Evolutionary conservation across 1,284 basidiomycete species (phyloP).

Genomic region (Cutaneotrichosporon mucoides): DNA sequence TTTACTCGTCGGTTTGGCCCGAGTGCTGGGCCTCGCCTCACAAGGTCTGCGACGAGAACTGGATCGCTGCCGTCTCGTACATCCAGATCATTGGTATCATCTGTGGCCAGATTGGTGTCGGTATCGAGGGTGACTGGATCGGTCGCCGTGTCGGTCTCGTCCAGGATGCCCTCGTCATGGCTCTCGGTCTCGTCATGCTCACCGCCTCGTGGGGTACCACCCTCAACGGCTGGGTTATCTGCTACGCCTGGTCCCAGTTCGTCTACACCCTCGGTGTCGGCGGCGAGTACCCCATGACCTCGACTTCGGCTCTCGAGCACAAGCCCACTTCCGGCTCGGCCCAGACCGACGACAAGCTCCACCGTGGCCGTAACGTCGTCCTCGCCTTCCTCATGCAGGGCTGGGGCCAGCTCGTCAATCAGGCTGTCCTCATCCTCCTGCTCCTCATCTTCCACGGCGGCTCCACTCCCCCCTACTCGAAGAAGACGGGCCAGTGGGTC

Average conservation of each 20-base stretch:
- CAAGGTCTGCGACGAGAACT: slow-evolving; percentile 50
- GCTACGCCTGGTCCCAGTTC: slow-evolving; percentile 53
- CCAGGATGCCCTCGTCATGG: slow-evolving; percentile 50
- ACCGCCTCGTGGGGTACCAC: slow-evolving; percentile 55
- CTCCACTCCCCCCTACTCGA: slow-evolving; percentile 45
- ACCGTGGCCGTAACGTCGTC: slow-evolving; percentile 56
- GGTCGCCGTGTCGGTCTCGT: slow-evolving; percentile 54
- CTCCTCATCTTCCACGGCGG: slow-evolving; percentile 54
- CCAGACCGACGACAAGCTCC: slow-evolving; percentile 54
- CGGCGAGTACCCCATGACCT: slow-evolving; percentile 57
- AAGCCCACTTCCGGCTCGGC: slow-evolving; percentile 42
- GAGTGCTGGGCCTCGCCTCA: slow-evolving; percentile 51
- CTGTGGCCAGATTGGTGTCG: slow-evolving; percentile 55
- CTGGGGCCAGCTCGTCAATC: slow-evolving; percentile 57
- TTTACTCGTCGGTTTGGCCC: slow-evolving; percentile 55
- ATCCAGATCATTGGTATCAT: slow-evolving; percentile 52
- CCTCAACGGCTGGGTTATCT: slow-evolving; percentile 57
- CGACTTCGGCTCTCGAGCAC: slow-evolving; percentile 54
- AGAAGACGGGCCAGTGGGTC: slow-evolving; percentile 53
- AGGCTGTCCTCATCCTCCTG: slow-evolving; percentile 53
- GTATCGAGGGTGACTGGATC: slow-evolving; percentile 57
- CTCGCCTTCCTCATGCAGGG: slow-evolving; percentile 56
- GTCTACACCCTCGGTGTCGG: slow-evolving; percentile 54
- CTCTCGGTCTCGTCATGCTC: slow-evolving; percentile 54
- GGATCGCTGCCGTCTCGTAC: slow-evolving; percentile 49